Percentiles rank a stretch among this genome's conserved stretches.
Conservation (phyloP, 1,139 yeast genomes). For the Candida glucosophila region DNA sequence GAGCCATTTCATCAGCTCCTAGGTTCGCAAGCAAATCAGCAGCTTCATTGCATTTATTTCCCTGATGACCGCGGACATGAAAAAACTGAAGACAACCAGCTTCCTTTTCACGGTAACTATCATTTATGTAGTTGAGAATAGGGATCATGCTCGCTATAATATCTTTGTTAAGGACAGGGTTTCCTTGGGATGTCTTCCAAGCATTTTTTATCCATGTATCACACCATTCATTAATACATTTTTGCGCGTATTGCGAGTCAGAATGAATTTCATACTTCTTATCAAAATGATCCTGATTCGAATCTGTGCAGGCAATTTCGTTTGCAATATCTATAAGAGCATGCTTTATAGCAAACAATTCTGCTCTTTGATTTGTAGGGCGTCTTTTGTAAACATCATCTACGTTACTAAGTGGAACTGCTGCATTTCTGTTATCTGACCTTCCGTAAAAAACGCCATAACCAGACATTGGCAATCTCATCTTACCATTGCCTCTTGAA, state of each 20-base stretch:
- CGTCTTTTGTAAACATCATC: constrained; percentile 7
- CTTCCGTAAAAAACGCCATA: constrained; percentile 67
- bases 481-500: constrained; percentile 43
- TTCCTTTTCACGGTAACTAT: constrained; percentile 13
- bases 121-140: constrained; percentile 20
- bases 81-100: constrained; percentile 30
- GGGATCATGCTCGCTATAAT: constrained; percentile 27
- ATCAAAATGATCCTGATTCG: constrained; percentile 1
- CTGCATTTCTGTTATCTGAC: constrained; percentile 43
- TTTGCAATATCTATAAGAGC: constrained; percentile 39
- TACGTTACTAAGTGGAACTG: constrained; percentile 37
- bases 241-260: constrained; percentile 51
- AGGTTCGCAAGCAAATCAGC: constrained; percentile 70
- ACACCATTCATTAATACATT: constrained; percentile 44
- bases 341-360: constrained; percentile 53
- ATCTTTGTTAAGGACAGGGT: constrained; percentile 43
- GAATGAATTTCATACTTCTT: constrained; percentile 35
- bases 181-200: constrained; percentile 39
- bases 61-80: constrained; percentile 71
- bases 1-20: constrained; percentile 43
- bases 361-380: constrained; percentile 80
- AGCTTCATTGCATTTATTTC: constrained; percentile 59
- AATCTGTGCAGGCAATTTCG: constrained; percentile 8
- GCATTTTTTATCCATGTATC: constrained; percentile 44
- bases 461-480: constrained; percentile 43